A percentile compares a stretch with the other conserved stretches of the same genome.
These are phyloP conservation scores for Polytolypa hystricis DNA, from an alignment of 2,329 filamentous ascomycete species.

Conservation along the genomic window DNA sequence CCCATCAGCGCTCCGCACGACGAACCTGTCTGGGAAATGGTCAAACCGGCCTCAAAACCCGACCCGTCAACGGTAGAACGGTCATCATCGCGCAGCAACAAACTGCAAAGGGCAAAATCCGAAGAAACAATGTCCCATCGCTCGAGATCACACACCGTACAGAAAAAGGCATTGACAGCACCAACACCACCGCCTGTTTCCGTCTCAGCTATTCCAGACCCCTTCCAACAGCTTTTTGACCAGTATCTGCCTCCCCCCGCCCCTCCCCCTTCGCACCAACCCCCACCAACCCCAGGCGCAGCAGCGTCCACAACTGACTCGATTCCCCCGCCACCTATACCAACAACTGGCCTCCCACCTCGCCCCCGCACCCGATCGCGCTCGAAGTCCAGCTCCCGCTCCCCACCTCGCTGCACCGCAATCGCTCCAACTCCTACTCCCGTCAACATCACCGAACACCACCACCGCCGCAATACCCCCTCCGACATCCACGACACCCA, in stretches of 20 bases:
- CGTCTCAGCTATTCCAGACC: background rate
- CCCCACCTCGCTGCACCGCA: constrained; percentile 7
- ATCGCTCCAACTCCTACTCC: no score
- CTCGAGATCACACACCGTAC: background rate
- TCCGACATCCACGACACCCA: constrained; percentile 1
- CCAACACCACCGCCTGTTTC: background rate
- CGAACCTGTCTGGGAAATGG: constrained; percentile 12
- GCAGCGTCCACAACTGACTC: constrained; percentile 1
- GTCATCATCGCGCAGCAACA: background rate
- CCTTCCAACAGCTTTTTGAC: background rate
- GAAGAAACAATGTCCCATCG: background rate
- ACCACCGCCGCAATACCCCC: constrained; percentile 10
- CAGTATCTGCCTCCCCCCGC: background rate
- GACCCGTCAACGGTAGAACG: background rate
- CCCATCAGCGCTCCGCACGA: constrained; percentile 3
- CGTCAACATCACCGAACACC: no score
- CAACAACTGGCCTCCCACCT: constrained; percentile 3
- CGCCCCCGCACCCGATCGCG: background rate
- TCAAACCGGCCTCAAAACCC: constrained; percentile 6
- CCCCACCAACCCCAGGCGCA: background rate
- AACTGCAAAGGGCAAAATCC: background rate
- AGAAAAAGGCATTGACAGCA: background rate
- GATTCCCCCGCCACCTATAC: constrained; percentile 10
- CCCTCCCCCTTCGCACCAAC: constrained; percentile 1
- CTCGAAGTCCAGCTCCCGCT: constrained; percentile 5